phyloP scores from a whole-genome alignment of 306 rosid species.

The Ormosia emarginata region DNA sequence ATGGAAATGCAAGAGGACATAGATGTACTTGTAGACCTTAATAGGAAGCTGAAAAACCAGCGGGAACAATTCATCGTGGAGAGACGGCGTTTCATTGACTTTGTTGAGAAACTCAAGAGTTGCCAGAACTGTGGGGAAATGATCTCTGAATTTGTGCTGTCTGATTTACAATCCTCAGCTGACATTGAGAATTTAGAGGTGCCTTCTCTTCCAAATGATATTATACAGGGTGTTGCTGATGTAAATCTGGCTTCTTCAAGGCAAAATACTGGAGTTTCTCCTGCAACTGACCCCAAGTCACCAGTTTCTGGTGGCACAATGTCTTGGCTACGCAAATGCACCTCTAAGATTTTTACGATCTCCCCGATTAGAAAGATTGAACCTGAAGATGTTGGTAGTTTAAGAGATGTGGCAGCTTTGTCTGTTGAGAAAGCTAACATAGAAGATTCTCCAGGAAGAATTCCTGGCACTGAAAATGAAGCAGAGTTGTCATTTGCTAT shows the following conservation, averaged over 20 bases:
- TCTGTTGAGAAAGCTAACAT: constrained; percentile 29
- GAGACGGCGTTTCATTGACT: constrained; percentile 67
- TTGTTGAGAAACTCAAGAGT: constrained; percentile 62
- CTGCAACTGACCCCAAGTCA: constrained; percentile 42
- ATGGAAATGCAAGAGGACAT: constrained; percentile 83
- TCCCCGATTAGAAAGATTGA: constrained; percentile 62
- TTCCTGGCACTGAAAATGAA: constrained; percentile 53
- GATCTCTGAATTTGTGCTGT: constrained; percentile 68
- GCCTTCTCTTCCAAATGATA: constrained; percentile 49
- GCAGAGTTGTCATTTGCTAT: constrained; percentile 63
- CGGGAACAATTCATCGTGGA: constrained; percentile 71
- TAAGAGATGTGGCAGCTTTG: constrained; percentile 34
- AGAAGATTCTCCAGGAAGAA: constrained; percentile 43
- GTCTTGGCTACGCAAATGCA: constrained; percentile 90
- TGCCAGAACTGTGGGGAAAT: constrained; percentile 73
- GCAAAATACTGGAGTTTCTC: constrained; percentile 47
- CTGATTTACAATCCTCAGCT: constrained; percentile 57
- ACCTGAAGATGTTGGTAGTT: constrained; percentile 41
- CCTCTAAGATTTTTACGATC: constrained; percentile 73
- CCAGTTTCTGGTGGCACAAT: constrained; percentile 69
- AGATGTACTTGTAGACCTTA: constrained; percentile 73
- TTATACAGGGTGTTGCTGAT: constrained; percentile 39
- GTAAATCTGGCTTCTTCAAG: constrained; percentile 41
- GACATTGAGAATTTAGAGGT: constrained; percentile 67
- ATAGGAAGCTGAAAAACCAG: constrained; percentile 65